Evolutionary conservation across 2,329 filamentous ascomycete species (phyloP).

Genomic region (Paecilomyces sp.): DNA sequence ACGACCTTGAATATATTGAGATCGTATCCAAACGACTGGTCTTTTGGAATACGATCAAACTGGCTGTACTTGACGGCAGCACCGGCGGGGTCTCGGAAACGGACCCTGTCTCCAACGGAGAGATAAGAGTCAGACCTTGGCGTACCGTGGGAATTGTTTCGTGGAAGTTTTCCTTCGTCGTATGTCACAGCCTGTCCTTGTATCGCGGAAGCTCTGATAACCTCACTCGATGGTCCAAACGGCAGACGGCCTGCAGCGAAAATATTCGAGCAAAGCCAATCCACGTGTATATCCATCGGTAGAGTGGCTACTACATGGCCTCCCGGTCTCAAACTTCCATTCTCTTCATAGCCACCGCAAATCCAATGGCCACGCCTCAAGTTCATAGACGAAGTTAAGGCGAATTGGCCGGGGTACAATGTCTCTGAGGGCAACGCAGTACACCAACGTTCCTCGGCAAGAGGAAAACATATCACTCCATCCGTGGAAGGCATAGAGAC

Average conservation of each 20-base stretch:
- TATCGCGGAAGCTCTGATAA: slow-evolving; percentile 13
- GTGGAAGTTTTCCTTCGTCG: slow-evolving; percentile 15
- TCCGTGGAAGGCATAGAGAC: slow-evolving; percentile 10
- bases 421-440: slow-evolving; percentile 7
- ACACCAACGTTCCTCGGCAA: slow-evolving; percentile 6
- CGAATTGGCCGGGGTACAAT: slow-evolving; percentile 33
- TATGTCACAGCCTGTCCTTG: slow-evolving; percentile 13
- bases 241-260: slow-evolving; percentile 15
- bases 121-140: slow-evolving; percentile 24
- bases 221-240: slow-evolving; percentile 3
- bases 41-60: slow-evolving; percentile 38
- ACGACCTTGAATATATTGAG: slow-evolving; percentile 51
- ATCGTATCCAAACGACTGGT: slow-evolving; percentile 49
- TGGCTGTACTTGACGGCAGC: slow-evolving; percentile 48
- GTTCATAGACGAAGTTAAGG: slow-evolving; percentile 46
- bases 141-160: background rate
- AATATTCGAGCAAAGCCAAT: slow-evolving; percentile 45
- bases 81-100: slow-evolving; percentile 46
- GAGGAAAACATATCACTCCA: slow-evolving; percentile 6
- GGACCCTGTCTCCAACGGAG: slow-evolving; percentile 42
- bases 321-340: slow-evolving; percentile 35
- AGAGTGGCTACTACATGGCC: slow-evolving; percentile 48
- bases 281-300: slow-evolving; percentile 38
- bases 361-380: slow-evolving; percentile 47
- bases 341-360: slow-evolving; percentile 43